Base-by-base conservation (phyloP, 2,329 filamentous ascomycete species). In the Diaporthe sp. region DNA sequence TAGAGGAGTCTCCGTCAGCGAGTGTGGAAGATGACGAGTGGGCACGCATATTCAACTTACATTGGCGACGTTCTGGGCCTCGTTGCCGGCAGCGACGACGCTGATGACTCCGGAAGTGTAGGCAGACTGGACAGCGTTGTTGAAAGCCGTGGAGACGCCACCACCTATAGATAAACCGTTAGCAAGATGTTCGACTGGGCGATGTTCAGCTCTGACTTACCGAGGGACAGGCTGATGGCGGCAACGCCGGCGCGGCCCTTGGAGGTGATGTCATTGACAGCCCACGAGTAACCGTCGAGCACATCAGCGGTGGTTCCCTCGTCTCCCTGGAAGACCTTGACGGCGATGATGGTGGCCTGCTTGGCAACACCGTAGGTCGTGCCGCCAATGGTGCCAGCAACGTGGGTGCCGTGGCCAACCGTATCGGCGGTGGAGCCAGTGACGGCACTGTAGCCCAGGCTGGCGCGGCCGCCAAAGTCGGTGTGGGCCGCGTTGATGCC, bases 41-140 rank as follows among this genome's bases (percentile, higher is more conserved):
- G 7, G 1, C 13, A 17, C 3, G 1, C 3, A 17, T 3, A 8
- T 53, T 28, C 13, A 39, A 12, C 63, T 39, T 13, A 53, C 65
- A 61, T 81, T 79, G 17, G 76, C 74, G 0, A 83, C 84, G 65
- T 85, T 79, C 34, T 73, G 77, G 44, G 79, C 79, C 17, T 81
- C 79, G 75, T 88, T 88, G 9, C 86, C 86, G 5, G 86, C 86
- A 3, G 86, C 85, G 12, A 86, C 85, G 51, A 84, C 85, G 31
- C 85, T 83, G 13, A 84, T 82, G 72, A 88, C 79, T 17, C 86
- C 86, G 1, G 77, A 76, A 9, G 78, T 75, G 70, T 83, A 81
- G 22, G 84, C 83, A 44, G 77, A 80, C 58, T 82, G 80, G 65
- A 86, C 82, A 17, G 85, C 85, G 44, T 76, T 78, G 80, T 87